These are phyloP conservation scores for Colletotrichum cereale DNA, from an alignment of 2,329 filamentous ascomycete genomes.

Conservation along the genomic window DNA sequence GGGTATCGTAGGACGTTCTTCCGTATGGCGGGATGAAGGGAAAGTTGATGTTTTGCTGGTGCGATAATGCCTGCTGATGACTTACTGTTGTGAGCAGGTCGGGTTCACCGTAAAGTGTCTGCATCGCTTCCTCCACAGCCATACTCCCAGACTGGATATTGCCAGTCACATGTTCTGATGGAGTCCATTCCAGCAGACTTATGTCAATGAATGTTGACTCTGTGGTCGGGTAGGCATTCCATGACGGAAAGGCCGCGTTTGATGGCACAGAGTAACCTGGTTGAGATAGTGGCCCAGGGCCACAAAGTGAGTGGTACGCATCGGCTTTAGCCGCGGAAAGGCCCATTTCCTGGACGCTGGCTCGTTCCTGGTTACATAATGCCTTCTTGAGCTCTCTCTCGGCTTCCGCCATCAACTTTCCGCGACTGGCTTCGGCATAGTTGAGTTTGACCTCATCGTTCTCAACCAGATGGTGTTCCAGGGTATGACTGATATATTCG, in stretches of 20 bases:
- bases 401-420: not conserved
- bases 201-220: not conserved
- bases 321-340: not conserved
- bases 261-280: not conserved
- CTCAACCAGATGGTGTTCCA: not conserved
- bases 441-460: not conserved
- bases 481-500: not conserved
- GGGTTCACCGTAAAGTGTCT: not conserved
- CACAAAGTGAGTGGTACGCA: not conserved
- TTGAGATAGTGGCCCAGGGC: not conserved
- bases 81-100: not conserved
- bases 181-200: not conserved
- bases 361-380: not conserved
- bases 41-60: not conserved
- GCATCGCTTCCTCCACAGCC: not conserved
- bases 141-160: not conserved
- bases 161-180: not conserved
- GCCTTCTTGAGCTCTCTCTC: not conserved
- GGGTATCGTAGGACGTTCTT: not conserved
- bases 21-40: not conserved
- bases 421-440: not conserved
- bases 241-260: not conserved
- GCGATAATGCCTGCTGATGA: not conserved
- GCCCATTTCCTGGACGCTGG: not conserved
- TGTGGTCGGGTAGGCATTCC: not conserved